Evolutionary conservation across 352 stramenopile genomes (phyloP), one percentile per base, ranked within the genome.

Genomic region (Pythium dissimile): DNA sequence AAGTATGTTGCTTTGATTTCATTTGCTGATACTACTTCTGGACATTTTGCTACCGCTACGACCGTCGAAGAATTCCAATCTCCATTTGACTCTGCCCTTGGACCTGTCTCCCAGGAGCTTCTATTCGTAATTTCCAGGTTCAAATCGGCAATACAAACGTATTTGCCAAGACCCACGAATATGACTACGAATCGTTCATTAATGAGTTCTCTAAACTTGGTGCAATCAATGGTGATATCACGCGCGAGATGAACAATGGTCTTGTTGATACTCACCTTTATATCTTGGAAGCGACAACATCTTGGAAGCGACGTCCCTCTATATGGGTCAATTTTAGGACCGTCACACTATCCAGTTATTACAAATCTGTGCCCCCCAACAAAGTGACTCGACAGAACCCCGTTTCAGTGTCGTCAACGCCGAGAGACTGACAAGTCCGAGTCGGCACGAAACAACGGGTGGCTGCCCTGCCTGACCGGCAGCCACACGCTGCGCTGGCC

Each of bases 71-170:
- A 67, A 41, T 67, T 54, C 26, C 45, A 21, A 50, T 56, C 30
- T 28, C 56, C 58, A 42, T 71, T 71, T 35, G 64, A 71, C 30
- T 47, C 16, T 1, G 53, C 52, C 64, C 64, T 18, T 67, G 64
- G 64, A 71, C 64, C 12, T 58, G 13, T 28, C 52, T 62, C 41
- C 52, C 64, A 27, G 64, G 64, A 34, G 20, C 35, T 31, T 53
- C 23, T 9, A 21, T 67, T 38, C 50, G 44, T 21, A 57, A 51
- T 30, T 62, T 62, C 28, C 59, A 67, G 47, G 58, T 71, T 2
- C 45, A 60, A 21, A 18, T 71, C 2, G 64, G 64, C 43, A 71
- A 71, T 44, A 15, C 51, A 13, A 71, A 67, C 53, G 64, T 71
- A 13, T 71, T 71, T 45, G 15, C 37, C n/a, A 64, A 71, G 18